phyloP scores from a whole-genome alignment of 78 protist species.

The Neovahlkampfia damariscottae region DNA sequence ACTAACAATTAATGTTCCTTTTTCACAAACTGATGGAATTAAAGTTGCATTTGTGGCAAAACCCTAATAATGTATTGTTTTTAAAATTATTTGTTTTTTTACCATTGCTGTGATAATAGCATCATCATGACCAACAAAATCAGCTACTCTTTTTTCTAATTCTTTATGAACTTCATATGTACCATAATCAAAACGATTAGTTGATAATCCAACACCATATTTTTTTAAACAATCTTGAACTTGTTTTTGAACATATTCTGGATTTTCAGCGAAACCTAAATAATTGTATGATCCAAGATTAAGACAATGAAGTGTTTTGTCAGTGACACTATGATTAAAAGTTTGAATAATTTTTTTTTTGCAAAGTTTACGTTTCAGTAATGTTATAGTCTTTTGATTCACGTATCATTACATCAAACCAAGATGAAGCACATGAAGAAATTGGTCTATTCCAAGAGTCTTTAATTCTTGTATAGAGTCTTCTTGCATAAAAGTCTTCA shows the following conservation, averaged over 20 bases:
- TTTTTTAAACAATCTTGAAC: background rate
- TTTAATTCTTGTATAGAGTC: constrained; percentile 64
- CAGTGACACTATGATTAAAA: background rate
- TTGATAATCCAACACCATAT: constrained; percentile 3
- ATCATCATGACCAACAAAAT: constrained; percentile 71
- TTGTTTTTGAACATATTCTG: background rate
- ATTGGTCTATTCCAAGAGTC: constrained; percentile 90
- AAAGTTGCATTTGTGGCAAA: constrained; percentile 94
- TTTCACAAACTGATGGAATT: constrained; percentile 68
- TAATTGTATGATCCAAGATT: constrained; percentile 95
- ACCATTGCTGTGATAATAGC: constrained; percentile 87
- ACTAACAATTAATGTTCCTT: constrained; percentile 69
- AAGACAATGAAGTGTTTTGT: constrained; percentile 18
- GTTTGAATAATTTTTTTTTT: too few relatives aligned
- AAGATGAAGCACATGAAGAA: constrained; percentile 56
- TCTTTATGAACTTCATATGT: background rate
- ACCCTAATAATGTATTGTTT: too few relatives aligned
- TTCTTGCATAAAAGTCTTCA: constrained; percentile 74
- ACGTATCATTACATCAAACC: constrained; percentile 58
- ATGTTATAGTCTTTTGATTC: constrained; percentile 18
- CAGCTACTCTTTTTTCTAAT: constrained; percentile 76
- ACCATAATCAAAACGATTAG: constrained; percentile 17
- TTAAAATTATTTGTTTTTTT: too few relatives aligned
- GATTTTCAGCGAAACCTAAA: constrained; percentile 82
- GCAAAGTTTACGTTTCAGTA: constrained; percentile 18